Base-by-base conservation (phyloP, 345 rosid species). In the Eucalyptus coolabah region DNA sequence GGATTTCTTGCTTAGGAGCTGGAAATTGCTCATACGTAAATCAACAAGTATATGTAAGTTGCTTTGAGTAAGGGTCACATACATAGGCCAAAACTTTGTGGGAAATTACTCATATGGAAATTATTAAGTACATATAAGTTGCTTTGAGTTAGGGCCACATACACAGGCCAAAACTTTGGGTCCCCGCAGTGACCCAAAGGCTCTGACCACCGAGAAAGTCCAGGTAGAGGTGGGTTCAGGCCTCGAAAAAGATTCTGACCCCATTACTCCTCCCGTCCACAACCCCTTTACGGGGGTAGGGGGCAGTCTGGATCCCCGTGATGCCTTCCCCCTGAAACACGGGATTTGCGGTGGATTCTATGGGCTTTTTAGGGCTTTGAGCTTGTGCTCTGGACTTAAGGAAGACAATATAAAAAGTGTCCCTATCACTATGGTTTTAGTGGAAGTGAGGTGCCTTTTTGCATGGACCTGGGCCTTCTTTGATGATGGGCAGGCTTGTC, bases 191-290 rank as follows among this genome's bases (percentile, higher is more conserved):
- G n/a, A n/a, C n/a, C n/a, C n/a, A 50, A 50, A 50, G 51, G 51
- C 0, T 50, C 3, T 50, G 0, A 50, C 0, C 1, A 50, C 1
- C 2, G 0, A 0, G 18, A 50, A 50, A 50, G 18, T 15, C 51
- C 1, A 15, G 18, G 51, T 50, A 50, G 18, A 50, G 51, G 7
- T 3, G 51, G 18, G 51, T 50, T 50, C 17, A 50, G 7, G 51
- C 7, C 51, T 50, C 51, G 18, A 50, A 5, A 50, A 50, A 15
- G 7, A 50, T 50, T 50, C 18, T 15, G 7, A 15, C 51, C 51
- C 2, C 51, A 15, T 50, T 50, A 7, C 18, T 15, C 51, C 0
- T 15, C 5, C 18, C 1, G 7, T 50, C 51, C 51, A 5, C 51
- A 15, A 50, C 7, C 7, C 51, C 18, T 3, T 50, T 50, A 14